Conservation (phyloP, 495 filamentous ascomycete species). For the Platismatia glauca region DNA sequence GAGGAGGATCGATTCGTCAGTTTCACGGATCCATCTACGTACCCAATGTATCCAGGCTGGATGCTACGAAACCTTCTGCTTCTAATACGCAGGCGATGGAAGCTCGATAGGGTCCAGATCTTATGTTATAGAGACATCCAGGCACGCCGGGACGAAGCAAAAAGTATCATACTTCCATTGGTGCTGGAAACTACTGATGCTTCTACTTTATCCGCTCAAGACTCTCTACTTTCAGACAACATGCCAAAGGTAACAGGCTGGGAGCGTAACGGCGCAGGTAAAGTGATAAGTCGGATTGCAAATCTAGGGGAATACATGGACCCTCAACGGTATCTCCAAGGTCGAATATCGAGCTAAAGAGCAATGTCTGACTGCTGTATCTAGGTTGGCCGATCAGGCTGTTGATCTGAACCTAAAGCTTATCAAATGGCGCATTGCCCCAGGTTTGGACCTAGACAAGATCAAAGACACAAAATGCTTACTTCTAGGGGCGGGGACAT, state of each 20-base stretch:
- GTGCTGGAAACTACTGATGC: constrained; percentile 38
- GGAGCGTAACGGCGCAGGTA: constrained; percentile 74
- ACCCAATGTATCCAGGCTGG: constrained; percentile 79
- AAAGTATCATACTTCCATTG: constrained; percentile 68
- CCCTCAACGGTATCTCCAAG: constrained; percentile 48
- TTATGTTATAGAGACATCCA: constrained; percentile 87
- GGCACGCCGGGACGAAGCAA: constrained; percentile 60
- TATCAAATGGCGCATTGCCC: constrained; percentile 97
- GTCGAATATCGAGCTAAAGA: not conserved
- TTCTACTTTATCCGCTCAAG: constrained; percentile 5
- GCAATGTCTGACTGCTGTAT: constrained; percentile 1
- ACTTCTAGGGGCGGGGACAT: constrained; percentile 86
- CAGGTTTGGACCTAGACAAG: constrained; percentile 72
- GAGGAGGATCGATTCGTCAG: constrained; percentile 67
- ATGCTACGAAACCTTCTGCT: constrained; percentile 84
- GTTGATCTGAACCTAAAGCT: constrained; percentile 95
- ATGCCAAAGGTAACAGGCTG: constrained; percentile 89
- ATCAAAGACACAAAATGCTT: constrained; percentile 90
- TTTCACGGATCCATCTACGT: constrained; percentile 90
- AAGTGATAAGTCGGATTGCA: constrained; percentile 63
- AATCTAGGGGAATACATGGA: constrained; percentile 89
- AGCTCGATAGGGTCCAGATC: constrained; percentile 66
- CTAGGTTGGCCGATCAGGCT: constrained; percentile 73
- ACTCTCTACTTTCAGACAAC: constrained; percentile 18
- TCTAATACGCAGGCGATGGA: constrained; percentile 73